phyloP scores from a whole-genome alignment of 805 yeast genomes.

The Wickerhamiella occidentalis region DNA sequence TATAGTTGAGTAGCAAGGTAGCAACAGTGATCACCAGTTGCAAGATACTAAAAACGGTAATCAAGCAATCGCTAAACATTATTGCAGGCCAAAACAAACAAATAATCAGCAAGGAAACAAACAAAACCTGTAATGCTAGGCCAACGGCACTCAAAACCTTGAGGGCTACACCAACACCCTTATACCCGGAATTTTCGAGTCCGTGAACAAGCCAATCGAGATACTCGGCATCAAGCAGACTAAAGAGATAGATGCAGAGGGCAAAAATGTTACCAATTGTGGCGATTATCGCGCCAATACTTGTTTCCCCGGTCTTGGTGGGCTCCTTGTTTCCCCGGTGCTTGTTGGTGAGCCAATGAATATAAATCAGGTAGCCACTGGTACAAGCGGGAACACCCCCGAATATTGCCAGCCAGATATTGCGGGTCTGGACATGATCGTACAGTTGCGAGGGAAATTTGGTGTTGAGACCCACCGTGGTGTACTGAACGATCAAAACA shows the following conservation, averaged over 20 bases:
- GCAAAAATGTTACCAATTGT: neutral
- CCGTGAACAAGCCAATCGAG: conserved; percentile 1
- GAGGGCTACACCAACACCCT: neutral
- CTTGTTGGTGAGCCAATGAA: neutral
- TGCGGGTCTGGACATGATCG: neutral
- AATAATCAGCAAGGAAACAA: conserved; percentile 4
- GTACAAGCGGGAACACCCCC: neutral
- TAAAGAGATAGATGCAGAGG: neutral
- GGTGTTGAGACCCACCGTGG: neutral
- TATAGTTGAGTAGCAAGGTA: conserved; percentile 19
- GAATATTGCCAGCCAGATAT: neutral
- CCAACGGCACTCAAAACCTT: neutral
- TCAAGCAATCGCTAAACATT: conserved; percentile 21
- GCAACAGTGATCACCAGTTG: conserved; percentile 19
- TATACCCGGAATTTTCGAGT: neutral
- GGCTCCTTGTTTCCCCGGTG: neutral
- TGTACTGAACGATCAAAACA: neutral
- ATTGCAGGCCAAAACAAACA: conserved; percentile 15
- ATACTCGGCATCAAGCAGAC: neutral
- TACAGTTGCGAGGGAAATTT: neutral
- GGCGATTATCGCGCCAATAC: neutral
- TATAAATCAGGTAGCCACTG: neutral
- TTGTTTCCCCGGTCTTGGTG: neutral
- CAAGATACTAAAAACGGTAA: conserved; percentile 18
- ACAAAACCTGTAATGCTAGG: conserved; percentile 7